Percentiles rank a stretch among this genome's conserved stretches.
These are phyloP conservation scores for Eutrema yunnanense DNA, from an alignment of 345 rosid genomes.

Conservation along the genomic window DNA sequence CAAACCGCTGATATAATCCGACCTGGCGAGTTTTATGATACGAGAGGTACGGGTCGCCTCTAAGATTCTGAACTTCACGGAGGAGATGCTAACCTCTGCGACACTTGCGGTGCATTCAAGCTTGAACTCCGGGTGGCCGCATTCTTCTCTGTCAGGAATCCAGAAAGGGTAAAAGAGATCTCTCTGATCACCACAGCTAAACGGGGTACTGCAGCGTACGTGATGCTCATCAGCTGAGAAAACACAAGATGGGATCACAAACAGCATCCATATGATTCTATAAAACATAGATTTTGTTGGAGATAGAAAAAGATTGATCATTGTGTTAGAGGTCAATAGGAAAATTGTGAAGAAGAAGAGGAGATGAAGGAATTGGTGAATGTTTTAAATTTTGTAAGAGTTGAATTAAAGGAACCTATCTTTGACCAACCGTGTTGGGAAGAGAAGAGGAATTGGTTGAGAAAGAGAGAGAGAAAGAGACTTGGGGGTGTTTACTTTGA, in stretches of 20 bases:
- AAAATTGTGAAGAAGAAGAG: neutral
- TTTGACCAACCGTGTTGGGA: neutral
- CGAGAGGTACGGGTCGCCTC: neutral
- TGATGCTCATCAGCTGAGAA: neutral
- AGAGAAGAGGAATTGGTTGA: too few species aligned
- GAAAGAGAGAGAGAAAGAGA: too few species aligned
- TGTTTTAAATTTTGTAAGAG: conserved; percentile 15
- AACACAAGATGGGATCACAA: neutral
- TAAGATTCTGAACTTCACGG: conserved; percentile 23
- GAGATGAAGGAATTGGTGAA: neutral
- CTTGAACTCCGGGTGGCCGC: conserved; percentile 35
- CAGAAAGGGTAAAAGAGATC: conserved; percentile 33
- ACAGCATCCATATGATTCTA: neutral
- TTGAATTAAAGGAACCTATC: conserved; percentile 13
- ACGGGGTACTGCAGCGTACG: neutral
- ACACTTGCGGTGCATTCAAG: neutral
- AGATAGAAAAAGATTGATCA: conserved; percentile 3
- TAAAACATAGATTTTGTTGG: neutral
- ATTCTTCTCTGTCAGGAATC: neutral
- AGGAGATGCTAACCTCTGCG: conserved; percentile 16
- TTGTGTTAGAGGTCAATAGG: neutral
- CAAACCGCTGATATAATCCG: neutral
- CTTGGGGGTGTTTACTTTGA: too few species aligned
- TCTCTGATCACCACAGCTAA: neutral
- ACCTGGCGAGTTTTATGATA: conserved; percentile 19